Evolutionary conservation across 306 rosid species (phyloP).

Genomic region (Crataegus laevigata): DNA sequence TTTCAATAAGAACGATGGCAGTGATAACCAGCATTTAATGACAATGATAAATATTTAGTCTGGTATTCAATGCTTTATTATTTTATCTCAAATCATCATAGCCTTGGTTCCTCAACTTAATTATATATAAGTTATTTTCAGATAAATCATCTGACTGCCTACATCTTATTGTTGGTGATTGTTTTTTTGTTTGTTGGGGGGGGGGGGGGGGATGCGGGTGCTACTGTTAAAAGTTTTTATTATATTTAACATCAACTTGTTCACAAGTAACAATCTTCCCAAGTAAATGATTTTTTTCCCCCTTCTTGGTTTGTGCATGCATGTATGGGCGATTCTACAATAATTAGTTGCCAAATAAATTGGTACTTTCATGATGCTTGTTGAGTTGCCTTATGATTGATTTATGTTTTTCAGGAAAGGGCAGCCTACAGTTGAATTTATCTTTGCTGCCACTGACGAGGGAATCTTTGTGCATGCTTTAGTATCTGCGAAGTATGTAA

Average conservation of each 20-base stretch:
- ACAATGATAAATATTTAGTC: background rate
- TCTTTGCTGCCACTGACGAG: constrained; percentile 89
- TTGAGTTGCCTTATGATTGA: constrained; percentile 25
- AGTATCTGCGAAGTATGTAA: constrained; percentile 70
- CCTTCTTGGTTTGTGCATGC: background rate
- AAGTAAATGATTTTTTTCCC: background rate
- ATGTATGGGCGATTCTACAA: background rate
- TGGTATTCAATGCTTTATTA: background rate
- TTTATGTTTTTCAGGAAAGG: constrained; percentile 66
- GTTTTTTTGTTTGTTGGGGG: no score
- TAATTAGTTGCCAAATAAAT: constrained; percentile 1
- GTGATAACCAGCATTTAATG: background rate
- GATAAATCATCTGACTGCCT: background rate
- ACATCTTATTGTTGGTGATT: background rate
- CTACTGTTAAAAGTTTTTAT: background rate
- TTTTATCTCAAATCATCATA: background rate
- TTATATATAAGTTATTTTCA: background rate
- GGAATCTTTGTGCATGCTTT: constrained; percentile 79
- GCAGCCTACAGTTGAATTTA: constrained; percentile 75
- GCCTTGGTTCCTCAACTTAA: background rate
- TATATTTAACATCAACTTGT: background rate
- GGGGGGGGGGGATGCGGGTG: background rate
- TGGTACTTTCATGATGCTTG: constrained; percentile 4
- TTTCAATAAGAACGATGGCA: background rate
- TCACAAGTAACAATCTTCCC: background rate